Base-by-base conservation (phyloP, 768 basidiomycete species). In the Kwoniella newhampshirensis region DNA sequence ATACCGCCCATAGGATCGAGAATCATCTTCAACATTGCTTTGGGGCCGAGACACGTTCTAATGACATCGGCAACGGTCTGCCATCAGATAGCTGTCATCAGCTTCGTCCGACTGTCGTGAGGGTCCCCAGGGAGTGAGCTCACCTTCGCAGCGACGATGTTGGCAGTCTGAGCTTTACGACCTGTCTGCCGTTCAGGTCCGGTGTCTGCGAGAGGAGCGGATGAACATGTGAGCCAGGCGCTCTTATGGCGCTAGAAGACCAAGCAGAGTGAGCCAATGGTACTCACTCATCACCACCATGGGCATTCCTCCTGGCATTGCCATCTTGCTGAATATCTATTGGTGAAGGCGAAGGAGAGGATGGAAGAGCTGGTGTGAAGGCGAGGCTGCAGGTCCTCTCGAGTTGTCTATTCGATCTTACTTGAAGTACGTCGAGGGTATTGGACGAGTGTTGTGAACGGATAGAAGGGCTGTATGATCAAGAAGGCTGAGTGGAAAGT, bases 1-100 rank as follows among this genome's bases (percentile, higher is more conserved):
- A 99, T 98, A 51, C 96, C 96, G 50, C 96, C 96, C 96, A 99
- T 98, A 1, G 93, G 93, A 60, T 98, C 94, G 41, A 97, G 79
- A 67, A 98, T 96, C 96, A 99, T 98, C 82, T 98, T 99, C 50
- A 98, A 80, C 96, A 98, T 98, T 39, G 96, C 86, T 73, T 96
- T 94, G 0, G 94, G 94, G 1, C 93, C 96, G 32, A 98, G 77
- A 83, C 96, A 98, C 61, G 94, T 98, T 60, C 94, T 79, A 68
- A 98, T 97, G 4, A 99, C 93, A 81, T 98, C 96, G 61, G 94
- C 91, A 0, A 98, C 92, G 8, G 91, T 96, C 92, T 93, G 57
- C 52, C 28, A 2, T n/a, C n/a, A n/a, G n/a, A n/a, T n/a, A n/a
- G n/a, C n/a, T n/a, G n/a, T n/a, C n/a, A 4, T 37, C 36, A n/a